Percentiles rank a stretch among this genome's conserved stretches.
phyloP scores from a whole-genome alignment of 2,329 filamentous ascomycete species.

The Verticillium nonalfalfae region DNA sequence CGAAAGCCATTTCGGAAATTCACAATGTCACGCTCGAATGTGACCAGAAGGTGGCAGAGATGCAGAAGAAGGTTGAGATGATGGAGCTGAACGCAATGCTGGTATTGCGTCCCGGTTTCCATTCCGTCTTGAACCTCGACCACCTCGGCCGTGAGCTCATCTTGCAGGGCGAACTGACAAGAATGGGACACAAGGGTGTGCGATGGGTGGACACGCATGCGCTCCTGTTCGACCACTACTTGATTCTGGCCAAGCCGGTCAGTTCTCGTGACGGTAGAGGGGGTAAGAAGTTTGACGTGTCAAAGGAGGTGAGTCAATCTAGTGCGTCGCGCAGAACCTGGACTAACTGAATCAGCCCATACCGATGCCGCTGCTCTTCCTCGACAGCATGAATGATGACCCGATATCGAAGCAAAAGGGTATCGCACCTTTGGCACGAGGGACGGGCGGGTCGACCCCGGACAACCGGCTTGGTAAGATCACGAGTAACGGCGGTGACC shows the following conservation, averaged over 20 bases:
- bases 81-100: slow-evolving; percentile 79
- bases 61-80: slow-evolving; percentile 84
- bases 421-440: slow-evolving; percentile 53
- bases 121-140: slow-evolving; percentile 83
- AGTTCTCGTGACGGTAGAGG: slow-evolving; percentile 61
- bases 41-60: slow-evolving; percentile 86
- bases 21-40: slow-evolving; percentile 84
- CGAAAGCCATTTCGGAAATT: slow-evolving; percentile 84
- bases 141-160: slow-evolving; percentile 91
- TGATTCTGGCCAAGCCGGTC: slow-evolving; percentile 82
- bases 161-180: slow-evolving; percentile 80
- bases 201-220: slow-evolving; percentile 92
- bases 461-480: slow-evolving; percentile 54
- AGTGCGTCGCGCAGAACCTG: neutral
- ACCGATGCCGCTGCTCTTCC: slow-evolving; percentile 88
- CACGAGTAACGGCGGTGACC: slow-evolving; percentile 40
- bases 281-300: slow-evolving; percentile 90
- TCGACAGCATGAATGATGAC: slow-evolving; percentile 90
- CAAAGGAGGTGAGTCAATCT: slow-evolving; percentile 60
- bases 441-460: slow-evolving; percentile 50
- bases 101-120: slow-evolving; percentile 80
- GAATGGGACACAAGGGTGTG: slow-evolving; percentile 83
- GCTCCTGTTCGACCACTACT: slow-evolving; percentile 91
- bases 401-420: slow-evolving; percentile 80
- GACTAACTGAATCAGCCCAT: slow-evolving; percentile 56